Conservation (phyloP, 495 filamentous ascomycete species). For the Tuber melanosporum region DNA sequence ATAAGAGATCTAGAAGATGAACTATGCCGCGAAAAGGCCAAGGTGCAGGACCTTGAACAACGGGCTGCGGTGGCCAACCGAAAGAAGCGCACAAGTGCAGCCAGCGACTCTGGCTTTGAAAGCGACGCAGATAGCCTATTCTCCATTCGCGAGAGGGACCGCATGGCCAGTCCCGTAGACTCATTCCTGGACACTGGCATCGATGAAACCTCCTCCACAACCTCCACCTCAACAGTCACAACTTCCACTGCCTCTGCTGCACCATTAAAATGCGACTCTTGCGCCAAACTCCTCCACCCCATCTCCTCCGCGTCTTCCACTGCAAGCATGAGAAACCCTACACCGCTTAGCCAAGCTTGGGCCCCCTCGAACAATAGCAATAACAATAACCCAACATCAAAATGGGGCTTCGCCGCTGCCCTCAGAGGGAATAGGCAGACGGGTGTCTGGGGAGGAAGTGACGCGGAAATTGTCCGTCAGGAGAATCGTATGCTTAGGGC, state of each 20-base stretch:
- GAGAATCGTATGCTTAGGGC: conserved; percentile 68
- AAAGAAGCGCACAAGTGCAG: conserved; percentile 28
- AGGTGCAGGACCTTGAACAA: conserved; percentile 22
- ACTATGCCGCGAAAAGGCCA: conserved; percentile 20
- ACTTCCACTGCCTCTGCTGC: conserved; percentile 9
- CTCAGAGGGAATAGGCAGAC: conserved; percentile 49
- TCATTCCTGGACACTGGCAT: conserved; percentile 26
- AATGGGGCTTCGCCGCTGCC: conserved; percentile 34
- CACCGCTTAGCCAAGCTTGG: conserved; percentile 37
- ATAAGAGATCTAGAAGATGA: conserved; percentile 32
- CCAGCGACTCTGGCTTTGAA: conserved; percentile 38
- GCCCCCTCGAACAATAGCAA: conserved; percentile 16
- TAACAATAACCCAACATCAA: conserved; percentile 21
- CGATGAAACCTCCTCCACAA: conserved; percentile 10
- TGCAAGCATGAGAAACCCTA: conserved; percentile 32
- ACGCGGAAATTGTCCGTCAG: conserved; percentile 61
- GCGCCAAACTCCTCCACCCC: conserved; percentile 13
- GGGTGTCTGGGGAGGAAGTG: conserved; percentile 63
- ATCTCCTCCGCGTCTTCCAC: conserved; percentile 1
- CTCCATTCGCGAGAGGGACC: conserved; percentile 20
- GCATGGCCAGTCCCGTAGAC: conserved; percentile 31
- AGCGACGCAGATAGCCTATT: conserved; percentile 37
- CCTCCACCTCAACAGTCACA: conserved; percentile 12
- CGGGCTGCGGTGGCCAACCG: not conserved
- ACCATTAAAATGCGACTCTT: conserved; percentile 16